Conservation (phyloP, 1,139 yeast species). For the Suhomyces bolitotheri region DNA sequence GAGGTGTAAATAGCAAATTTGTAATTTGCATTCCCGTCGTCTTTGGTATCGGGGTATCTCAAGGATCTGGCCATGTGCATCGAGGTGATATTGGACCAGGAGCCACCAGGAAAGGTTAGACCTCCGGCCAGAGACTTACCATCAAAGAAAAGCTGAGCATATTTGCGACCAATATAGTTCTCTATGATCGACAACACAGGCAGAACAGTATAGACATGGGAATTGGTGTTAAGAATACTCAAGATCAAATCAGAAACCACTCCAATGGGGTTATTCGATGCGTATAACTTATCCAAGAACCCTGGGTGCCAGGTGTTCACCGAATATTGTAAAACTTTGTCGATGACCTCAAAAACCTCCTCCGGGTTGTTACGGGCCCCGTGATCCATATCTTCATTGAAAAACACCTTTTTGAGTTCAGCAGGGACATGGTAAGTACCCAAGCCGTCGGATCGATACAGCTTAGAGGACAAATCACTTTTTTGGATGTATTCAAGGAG, state of each 20-base stretch:
- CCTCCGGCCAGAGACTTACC: conserved; percentile 66
- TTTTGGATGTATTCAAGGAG: conserved; percentile 37
- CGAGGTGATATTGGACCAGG: conserved; percentile 82
- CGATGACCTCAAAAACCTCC: conserved; percentile 43
- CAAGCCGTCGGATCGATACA: conserved; percentile 31
- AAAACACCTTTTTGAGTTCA: conserved; percentile 30
- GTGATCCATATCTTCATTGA: conserved; percentile 10
- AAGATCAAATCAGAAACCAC: conserved; percentile 70
- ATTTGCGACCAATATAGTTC: conserved; percentile 63
- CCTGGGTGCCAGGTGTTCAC: conserved; percentile 90
- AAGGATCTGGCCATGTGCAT: conserved; percentile 74
- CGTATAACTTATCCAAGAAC: conserved; percentile 80
- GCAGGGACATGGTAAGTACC: conserved; percentile 43
- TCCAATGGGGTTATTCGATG: conserved; percentile 83
- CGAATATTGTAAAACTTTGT: conserved; percentile 62
- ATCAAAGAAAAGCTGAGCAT: conserved; percentile 63
- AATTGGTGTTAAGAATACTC: conserved; percentile 74
- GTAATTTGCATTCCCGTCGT: conserved; percentile 52
- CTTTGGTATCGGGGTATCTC: conserved; percentile 68
- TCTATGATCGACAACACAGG: conserved; percentile 80
- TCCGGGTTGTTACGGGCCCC: conserved; percentile 9
- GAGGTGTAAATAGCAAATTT: conserved; percentile 74
- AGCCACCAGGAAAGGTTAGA: conserved; percentile 83
- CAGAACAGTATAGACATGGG: conserved; percentile 84
- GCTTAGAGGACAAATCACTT: conserved; percentile 33